phyloP scores from a whole-genome alignment of 257 asterid genomes.

The Rauvolfia tetraphylla region DNA sequence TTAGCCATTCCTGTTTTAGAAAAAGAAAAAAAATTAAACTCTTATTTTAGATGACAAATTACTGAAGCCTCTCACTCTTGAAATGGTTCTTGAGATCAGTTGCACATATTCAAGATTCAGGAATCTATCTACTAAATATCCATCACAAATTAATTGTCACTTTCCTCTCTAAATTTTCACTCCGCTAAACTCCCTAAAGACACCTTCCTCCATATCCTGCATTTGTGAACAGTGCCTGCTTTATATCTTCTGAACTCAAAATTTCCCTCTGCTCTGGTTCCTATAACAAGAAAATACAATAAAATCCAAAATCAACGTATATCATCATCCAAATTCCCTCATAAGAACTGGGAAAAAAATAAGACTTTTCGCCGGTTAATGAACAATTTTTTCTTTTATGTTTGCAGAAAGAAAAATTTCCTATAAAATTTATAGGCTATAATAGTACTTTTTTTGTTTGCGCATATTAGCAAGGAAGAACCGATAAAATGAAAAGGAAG shows the following conservation, averaged over 20 bases:
- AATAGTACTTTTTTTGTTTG: too few species aligned
- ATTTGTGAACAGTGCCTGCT: conserved; percentile 61
- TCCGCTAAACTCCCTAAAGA: conserved; percentile 22
- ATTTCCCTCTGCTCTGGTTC: conserved; percentile 41
- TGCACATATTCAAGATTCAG: neutral
- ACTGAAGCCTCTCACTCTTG: neutral
- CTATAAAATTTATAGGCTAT: too few species aligned
- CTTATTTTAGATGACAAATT: neutral
- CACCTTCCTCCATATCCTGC: conserved; percentile 76
- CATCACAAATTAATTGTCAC: neutral
- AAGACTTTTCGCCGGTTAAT: too few species aligned
- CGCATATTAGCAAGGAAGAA: too few species aligned
- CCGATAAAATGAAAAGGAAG: too few species aligned
- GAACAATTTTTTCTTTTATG: too few species aligned
- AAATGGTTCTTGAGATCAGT: neutral
- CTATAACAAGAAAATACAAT: conserved; percentile 28
- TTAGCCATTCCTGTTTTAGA: neutral
- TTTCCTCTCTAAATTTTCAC: conserved; percentile 3
- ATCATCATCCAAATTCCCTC: neutral
- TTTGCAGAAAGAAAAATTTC: too few species aligned
- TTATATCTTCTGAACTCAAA: conserved; percentile 54
- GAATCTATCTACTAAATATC: conserved; percentile 7
- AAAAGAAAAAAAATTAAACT: neutral
- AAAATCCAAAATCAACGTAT: neutral
- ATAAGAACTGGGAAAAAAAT: neutral